A percentile compares a stretch with the other conserved stretches of the same genome.
These are phyloP conservation scores for Boletus rex-veris DNA, from an alignment of 768 basidiomycete genomes.

Conservation along the genomic window DNA sequence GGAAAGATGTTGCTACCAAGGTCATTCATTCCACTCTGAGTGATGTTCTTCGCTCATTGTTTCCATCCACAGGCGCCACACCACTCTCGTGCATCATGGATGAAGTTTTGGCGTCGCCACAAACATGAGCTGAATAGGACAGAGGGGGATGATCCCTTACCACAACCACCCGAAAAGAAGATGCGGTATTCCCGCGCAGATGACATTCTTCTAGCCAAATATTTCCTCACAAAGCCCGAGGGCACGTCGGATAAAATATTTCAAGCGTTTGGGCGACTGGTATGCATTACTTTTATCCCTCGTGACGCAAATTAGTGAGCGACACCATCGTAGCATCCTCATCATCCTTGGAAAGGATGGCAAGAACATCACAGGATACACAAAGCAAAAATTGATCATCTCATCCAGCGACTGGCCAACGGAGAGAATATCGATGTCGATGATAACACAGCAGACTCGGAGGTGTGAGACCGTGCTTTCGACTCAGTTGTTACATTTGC, in stretches of 20 bases:
- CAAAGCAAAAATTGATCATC: constrained; percentile 81
- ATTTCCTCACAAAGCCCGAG: constrained; percentile 68
- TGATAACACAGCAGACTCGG: constrained; percentile 25
- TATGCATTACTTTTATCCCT: constrained; percentile 32
- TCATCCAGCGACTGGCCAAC: constrained; percentile 55
- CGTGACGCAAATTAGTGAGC: background rate
- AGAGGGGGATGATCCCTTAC: constrained; percentile 67
- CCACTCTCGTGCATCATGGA: constrained; percentile 90
- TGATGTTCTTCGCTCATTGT: background rate
- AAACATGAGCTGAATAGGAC: constrained; percentile 74
- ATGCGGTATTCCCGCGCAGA: constrained; percentile 80
- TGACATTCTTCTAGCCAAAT: constrained; percentile 74
- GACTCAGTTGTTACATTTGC: background rate
- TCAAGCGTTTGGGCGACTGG: constrained; percentile 71
- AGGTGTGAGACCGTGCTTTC: constrained; percentile 17
- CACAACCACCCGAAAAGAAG: constrained; percentile 80
- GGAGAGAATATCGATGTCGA: constrained; percentile 52
- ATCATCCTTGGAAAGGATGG: constrained; percentile 95
- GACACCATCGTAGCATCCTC: constrained; percentile 56
- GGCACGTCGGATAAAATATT: constrained; percentile 85
- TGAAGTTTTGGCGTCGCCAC: constrained; percentile 89
- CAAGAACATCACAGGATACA: constrained; percentile 90
- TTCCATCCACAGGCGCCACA: constrained; percentile 65
- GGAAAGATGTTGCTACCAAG: constrained; percentile 74
- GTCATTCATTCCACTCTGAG: constrained; percentile 31